Evolutionary conservation across 805 yeast genomes (phyloP).

Genomic region (Hermanozyma aechmeae): DNA sequence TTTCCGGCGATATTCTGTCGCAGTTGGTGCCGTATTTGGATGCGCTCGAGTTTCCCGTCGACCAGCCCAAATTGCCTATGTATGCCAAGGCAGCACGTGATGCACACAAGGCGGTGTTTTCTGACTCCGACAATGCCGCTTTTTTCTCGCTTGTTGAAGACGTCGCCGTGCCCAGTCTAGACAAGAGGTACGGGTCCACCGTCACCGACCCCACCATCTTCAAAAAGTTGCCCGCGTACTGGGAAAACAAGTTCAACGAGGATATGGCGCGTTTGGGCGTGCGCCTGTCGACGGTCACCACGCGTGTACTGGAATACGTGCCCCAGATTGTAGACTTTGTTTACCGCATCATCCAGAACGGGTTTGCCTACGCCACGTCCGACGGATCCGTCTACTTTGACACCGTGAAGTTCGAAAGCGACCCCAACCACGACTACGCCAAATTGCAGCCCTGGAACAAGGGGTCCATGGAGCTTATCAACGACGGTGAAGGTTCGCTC

Average conservation of each 20-base stretch:
- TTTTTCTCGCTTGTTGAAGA: constrained; percentile 56
- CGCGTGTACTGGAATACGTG: constrained; percentile 91
- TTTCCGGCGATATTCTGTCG: constrained; percentile 13
- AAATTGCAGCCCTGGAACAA: constrained; percentile 98
- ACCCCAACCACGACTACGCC: constrained; percentile 75
- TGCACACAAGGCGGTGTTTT: constrained; percentile 40
- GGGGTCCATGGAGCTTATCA: constrained; percentile 74
- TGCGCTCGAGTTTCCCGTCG: constrained; percentile 41
- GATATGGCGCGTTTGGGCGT: constrained; percentile 87
- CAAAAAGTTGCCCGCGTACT: constrained; percentile 70
- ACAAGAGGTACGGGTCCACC: constrained; percentile 58
- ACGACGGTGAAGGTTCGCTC: constrained; percentile 92
- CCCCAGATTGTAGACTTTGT: constrained; percentile 87
- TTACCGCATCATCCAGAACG: constrained; percentile 61
- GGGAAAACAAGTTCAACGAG: constrained; percentile 78
- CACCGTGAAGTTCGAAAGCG: constrained; percentile 68
- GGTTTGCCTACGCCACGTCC: constrained; percentile 71
- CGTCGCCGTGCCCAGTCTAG: constrained; percentile 65
- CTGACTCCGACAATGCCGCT: constrained; percentile 3
- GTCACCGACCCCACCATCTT: constrained; percentile 83
- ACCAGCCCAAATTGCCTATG: constrained; percentile 84
- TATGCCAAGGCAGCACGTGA: constrained; percentile 51
- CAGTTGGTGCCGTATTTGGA: constrained; percentile 46
- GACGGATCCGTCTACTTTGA: constrained; percentile 98
- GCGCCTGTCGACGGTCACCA: constrained; percentile 72